phyloP scores from a whole-genome alignment of 345 rosid genomes.

The Citrus sinensis region DVS_A1.0 CM039161.1:14777501-14778000 shows the following conservation, averaged over 20 bases:
- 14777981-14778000: not conserved
- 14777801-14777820: slow-evolving; percentile 1
- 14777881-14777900: slow-evolving; percentile 52
- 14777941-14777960: slow-evolving; percentile 42
- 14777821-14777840: slow-evolving; percentile 4
- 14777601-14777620: too few relatives aligned
- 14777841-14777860: slow-evolving; percentile 56
- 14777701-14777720: slow-evolving; percentile 15
- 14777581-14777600: slow-evolving; percentile 7
- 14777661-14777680: slow-evolving; percentile 76
- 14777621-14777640: not conserved
- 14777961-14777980: not conserved
- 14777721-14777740: not conserved
- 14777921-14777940: slow-evolving; percentile 70
- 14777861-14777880: slow-evolving; percentile 41
- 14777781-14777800: too few relatives aligned
- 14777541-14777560: slow-evolving; percentile 12
- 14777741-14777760: not conserved
- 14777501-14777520: not conserved
- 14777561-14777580: slow-evolving; percentile 33
- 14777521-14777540: slow-evolving; percentile 12
- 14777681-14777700: slow-evolving; percentile 92
- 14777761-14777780: not conserved
- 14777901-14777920: not conserved
- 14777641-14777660: slow-evolving; percentile 57